Evolutionary conservation across 2,329 filamentous ascomycete genomes (phyloP).

Genomic region (Cyphellophora attinorum): DNA sequence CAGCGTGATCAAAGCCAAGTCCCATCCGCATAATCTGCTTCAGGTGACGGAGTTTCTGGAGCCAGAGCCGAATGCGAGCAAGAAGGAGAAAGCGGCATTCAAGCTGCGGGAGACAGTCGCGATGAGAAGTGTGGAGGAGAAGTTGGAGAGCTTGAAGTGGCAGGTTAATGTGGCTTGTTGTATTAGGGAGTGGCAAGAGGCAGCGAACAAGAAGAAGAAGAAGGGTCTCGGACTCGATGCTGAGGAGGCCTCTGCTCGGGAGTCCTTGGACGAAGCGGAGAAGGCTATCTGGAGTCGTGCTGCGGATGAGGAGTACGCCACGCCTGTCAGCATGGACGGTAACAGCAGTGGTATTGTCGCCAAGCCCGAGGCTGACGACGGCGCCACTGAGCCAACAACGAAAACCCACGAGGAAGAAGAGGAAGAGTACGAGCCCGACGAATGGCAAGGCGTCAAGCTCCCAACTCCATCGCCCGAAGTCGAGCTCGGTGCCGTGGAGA

Average conservation of each 20-base stretch:
- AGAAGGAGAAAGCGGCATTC: conserved; percentile 19
- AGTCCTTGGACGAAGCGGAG: conserved; percentile 8
- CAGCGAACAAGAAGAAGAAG: too few relatives aligned
- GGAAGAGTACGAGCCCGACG: neutral
- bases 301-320: neutral
- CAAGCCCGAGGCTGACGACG: too few relatives aligned
- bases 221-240: conserved; percentile 10
- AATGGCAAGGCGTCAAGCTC: neutral
- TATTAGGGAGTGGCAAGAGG: conserved; percentile 26
- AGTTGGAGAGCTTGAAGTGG: conserved; percentile 41
- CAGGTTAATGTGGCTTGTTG: conserved; percentile 39
- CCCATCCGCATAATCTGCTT: conserved; percentile 76
- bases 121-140: conserved; percentile 41
- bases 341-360: too few relatives aligned
- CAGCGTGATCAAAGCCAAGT: conserved; percentile 65
- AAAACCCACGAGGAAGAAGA: too few relatives aligned
- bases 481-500: too few relatives aligned
- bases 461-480: neutral
- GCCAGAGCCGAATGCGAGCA: conserved; percentile 17
- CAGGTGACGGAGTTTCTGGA: conserved; percentile 64
- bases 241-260: conserved; percentile 12
- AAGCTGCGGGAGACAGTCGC: conserved; percentile 31
- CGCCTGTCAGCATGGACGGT: neutral
- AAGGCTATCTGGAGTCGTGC: too few relatives aligned
- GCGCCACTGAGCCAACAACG: too few relatives aligned